Evolutionary conservation across 768 basidiomycete genomes (phyloP).

Genomic region (Sistotremastrum suecicum): DNA sequence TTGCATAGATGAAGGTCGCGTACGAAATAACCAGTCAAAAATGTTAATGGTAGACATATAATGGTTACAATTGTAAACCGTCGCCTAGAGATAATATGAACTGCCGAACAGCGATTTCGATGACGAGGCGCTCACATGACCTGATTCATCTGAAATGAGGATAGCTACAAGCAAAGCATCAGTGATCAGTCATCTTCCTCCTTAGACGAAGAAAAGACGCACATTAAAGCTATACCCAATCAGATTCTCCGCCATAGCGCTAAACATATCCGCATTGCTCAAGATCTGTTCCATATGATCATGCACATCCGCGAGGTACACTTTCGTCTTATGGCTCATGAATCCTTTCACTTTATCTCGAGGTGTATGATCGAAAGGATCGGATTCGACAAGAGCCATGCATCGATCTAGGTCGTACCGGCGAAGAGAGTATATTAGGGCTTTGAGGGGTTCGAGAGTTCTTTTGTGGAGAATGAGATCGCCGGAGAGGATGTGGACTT

Average conservation of each 20-base stretch:
- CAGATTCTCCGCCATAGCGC: constrained; percentile 12
- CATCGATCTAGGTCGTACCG: constrained; percentile 16
- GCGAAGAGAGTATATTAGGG: constrained; percentile 15
- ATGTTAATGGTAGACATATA: constrained; percentile 14
- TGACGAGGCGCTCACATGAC: constrained; percentile 8
- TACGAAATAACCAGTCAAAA: constrained; percentile 16
- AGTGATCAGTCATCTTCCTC: neutral
- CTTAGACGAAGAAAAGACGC: neutral
- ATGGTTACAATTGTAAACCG: constrained; percentile 14
- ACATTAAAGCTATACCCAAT: constrained; percentile 16
- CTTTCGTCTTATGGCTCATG: constrained; percentile 10
- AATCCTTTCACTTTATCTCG: constrained; percentile 6
- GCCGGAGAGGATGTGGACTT: constrained; percentile 19
- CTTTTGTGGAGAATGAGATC: constrained; percentile 19
- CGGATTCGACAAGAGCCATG: constrained; percentile 7
- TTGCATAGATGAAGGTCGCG: constrained; percentile 1
- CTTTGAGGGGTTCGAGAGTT: constrained; percentile 16
- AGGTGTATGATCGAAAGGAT: neutral
- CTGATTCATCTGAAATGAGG: constrained; percentile 14
- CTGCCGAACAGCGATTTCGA: neutral
- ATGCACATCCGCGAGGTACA: constrained; percentile 13
- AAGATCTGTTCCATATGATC: constrained; percentile 20
- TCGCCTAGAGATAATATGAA: constrained; percentile 4
- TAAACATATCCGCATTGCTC: constrained; percentile 14
- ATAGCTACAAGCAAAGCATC: constrained; percentile 5